Evolutionary conservation across 1,284 basidiomycete genomes (phyloP).

Genomic region (Phlebopus sp.): DNA sequence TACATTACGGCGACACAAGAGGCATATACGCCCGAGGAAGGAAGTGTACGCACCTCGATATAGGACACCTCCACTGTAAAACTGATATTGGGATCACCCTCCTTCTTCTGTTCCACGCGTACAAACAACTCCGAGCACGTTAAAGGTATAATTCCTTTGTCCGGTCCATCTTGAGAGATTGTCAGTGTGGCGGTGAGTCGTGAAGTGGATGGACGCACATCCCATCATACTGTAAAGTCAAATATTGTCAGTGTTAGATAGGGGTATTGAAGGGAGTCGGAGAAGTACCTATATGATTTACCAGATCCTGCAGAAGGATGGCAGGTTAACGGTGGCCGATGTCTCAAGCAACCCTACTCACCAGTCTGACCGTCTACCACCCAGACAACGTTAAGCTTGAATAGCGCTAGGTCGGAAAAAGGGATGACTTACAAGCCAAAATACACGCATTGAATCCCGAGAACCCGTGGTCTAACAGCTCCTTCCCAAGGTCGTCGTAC

Average conservation of each 20-base stretch:
- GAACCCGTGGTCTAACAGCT: constrained; percentile 93
- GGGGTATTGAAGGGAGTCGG: constrained; percentile 1
- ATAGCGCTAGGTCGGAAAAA: neutral
- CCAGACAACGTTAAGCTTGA: constrained; percentile 6
- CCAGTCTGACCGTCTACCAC: constrained; percentile 80
- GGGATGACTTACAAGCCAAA: constrained; percentile 82
- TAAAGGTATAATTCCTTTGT: constrained; percentile 97
- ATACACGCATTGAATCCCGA: constrained; percentile 98
- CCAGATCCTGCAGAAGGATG: constrained; percentile 63
- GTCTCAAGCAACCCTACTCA: constrained; percentile 36
- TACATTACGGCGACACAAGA: constrained; percentile 2
- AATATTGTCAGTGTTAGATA: constrained; percentile 7
- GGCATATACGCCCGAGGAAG: constrained; percentile 1
- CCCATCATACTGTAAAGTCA: constrained; percentile 88
- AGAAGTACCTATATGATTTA: constrained; percentile 79
- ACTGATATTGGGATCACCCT: constrained; percentile 64
- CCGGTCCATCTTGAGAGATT: constrained; percentile 71
- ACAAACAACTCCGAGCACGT: constrained; percentile 92
- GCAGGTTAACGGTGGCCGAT: constrained; percentile 7
- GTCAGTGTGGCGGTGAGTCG: constrained; percentile 16
- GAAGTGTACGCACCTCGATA: constrained; percentile 66
- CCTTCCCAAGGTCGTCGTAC: constrained; percentile 93
- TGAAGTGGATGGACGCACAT: constrained; percentile 55
- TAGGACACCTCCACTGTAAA: constrained; percentile 97
- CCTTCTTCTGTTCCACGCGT: constrained; percentile 70